Base-by-base conservation (phyloP, 2,329 filamentous ascomycete genomes). In the Calonectria montana region DNA sequence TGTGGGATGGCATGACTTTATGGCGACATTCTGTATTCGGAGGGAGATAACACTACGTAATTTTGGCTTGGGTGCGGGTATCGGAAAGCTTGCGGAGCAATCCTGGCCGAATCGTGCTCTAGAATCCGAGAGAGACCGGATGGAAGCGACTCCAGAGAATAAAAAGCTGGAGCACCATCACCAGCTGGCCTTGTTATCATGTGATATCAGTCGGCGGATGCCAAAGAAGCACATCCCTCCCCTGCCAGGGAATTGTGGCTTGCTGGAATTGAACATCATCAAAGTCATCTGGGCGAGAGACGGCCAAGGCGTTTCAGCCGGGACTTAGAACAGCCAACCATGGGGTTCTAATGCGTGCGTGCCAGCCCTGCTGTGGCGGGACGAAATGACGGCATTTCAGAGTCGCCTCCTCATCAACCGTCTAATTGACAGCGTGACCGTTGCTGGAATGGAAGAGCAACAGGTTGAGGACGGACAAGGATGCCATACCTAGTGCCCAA, bases 1-100 rank as follows among this genome's bases (percentile, higher is more conserved):
- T 27, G 12, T 31, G 10, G 37, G 3, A 57, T 69, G 67, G 61
- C 67, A 70, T 65, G 65, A 71, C 41, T 41, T 61, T 43, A 55
- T 55, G 43, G 53, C 50, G 35, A 39, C 53, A 65, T 65, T 21
- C 37, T 57, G 25, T 37, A 4, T 15, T n/a, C 59, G 18, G 15
- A 6, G 41, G 7, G 39, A 29, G 25, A 37, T 25, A 25, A n/a
- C 23, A 21, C 39, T 25, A 64, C 37, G 25, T 41, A 25, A 47
- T 41, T 29, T 31, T 57, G 8, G 27, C 16, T 29, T 65, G 63
- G 47, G 55, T 35, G 63, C 43, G 63, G 63, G 55, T 55, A 65
- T 65, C 63, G 63, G 63, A 55, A 50, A 29, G 23, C 45, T 65
- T 65, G 35, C 63, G 63, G 47, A 65, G 47, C 9, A 27, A 47